Base-by-base conservation (phyloP, 2,329 filamentous ascomycete genomes). In the Pseudocercospora fijiensis region DNA sequence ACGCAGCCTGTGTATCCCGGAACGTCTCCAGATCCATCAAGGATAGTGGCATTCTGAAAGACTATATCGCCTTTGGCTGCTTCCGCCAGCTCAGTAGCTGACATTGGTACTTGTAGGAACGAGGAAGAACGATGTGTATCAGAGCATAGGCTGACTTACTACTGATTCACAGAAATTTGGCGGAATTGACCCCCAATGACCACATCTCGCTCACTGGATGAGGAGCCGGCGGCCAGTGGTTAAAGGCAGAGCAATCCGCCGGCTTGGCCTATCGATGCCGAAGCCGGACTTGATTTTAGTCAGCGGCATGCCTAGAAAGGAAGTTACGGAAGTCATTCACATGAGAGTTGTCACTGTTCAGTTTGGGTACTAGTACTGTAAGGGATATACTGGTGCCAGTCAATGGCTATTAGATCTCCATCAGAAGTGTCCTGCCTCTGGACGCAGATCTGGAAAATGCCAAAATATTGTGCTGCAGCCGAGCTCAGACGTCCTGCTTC, bases 1-100 rank as follows among this genome's bases (percentile, higher is more conserved):
- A 72, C 67, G 52, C 62, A 65, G 26, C 65, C 71, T n/a, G 67
- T 57, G 51, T 67, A 70, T 20, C 68, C 58, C 16, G 67, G 68
- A 4, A 52, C 66, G 1, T 52, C 28, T 43, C 70, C 71, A 7
- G 71, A 66, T 16, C 71, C 71, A 59, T 73, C 71, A 24, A 73
- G 58, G 7, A 73, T 58, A 13, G 67, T 68, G 11, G 70, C 65
- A 47, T 67, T 63, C 2, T 65, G 43, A 62, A 73, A 72, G 27
- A 72, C n/a, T 47, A 66, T 57, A n/a, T 56, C 57, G 20, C 47
- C 51, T 27, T 57, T 37, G 9, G 10, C 27, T 11, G 49, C 2
- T 18, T 24, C 16, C 22, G 6, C 3, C 16, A 53, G 10, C 22
- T 18, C 49, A 13, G 2, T 13, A 24, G 22, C 22, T 18, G 49